phyloP scores from a whole-genome alignment of 768 basidiomycete species.

The Mycena polygramma region DNA sequence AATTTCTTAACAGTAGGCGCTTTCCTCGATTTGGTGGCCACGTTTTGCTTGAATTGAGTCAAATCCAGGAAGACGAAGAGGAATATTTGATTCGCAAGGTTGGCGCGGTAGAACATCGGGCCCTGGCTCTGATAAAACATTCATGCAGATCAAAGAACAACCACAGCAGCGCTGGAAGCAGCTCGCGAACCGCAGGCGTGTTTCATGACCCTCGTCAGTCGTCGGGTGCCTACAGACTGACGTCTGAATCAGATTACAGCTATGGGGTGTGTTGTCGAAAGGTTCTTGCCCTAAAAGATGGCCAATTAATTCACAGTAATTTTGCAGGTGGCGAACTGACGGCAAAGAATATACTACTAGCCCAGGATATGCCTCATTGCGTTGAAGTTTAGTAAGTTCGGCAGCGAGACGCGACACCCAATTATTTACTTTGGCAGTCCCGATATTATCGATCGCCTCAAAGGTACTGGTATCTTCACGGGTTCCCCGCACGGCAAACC shows the following conservation, averaged over 20 bases:
- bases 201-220: constrained; percentile 35
- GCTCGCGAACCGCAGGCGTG: constrained; percentile 77
- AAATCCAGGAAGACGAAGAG: constrained; percentile 75
- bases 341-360: constrained; percentile 74
- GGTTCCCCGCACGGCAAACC: constrained; percentile 74
- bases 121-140: constrained; percentile 25
- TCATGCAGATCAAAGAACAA: constrained; percentile 75
- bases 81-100: constrained; percentile 84
- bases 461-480: constrained; percentile 72
- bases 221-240: constrained; percentile 6
- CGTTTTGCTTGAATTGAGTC: constrained; percentile 12
- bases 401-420: constrained; percentile 7
- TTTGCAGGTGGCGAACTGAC: constrained; percentile 79
- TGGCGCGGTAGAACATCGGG: constrained; percentile 26
- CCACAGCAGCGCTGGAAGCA: constrained; percentile 89
- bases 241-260: constrained; percentile 66
- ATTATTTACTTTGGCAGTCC: constrained; percentile 63
- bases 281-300: constrained; percentile 3
- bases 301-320: constrained; percentile 15
- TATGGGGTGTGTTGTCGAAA: constrained; percentile 69
- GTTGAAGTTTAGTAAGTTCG: constrained; percentile 72
- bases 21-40: constrained; percentile 10
- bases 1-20: constrained; percentile 74
- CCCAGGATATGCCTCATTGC: constrained; percentile 79
- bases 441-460: constrained; percentile 79